Evolutionary conservation across 78 protist species (phyloP).

Genomic region (Tieghemostelium lacteum): DNA sequence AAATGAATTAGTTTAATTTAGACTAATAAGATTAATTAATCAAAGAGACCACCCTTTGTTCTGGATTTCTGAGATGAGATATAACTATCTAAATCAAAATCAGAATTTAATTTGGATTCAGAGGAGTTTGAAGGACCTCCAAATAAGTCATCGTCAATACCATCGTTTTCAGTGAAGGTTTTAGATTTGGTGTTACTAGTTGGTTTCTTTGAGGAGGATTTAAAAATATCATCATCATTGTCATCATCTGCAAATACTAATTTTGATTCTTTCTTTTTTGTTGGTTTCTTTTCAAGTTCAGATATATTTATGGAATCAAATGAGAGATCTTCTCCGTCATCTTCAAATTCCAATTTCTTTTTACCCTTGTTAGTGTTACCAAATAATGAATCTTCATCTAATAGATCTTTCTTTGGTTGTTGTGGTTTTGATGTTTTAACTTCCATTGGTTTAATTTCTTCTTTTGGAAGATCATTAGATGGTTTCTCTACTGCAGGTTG

Average conservation of each 20-base stretch:
- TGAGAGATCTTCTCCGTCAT: slow-evolving; percentile 37
- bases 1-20: too few relatives aligned
- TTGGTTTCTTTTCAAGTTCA: slow-evolving; percentile 46
- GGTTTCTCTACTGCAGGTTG: neutral
- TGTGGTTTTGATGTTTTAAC: slow-evolving; percentile 13
- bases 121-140: neutral
- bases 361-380: neutral
- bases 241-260: neutral
- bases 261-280: neutral
- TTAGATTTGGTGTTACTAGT: slow-evolving; percentile 1
- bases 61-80: slow-evolving; percentile 25
- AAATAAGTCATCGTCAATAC: slow-evolving; percentile 48
- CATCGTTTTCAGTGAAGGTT: too few relatives aligned
- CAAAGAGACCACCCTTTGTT: slow-evolving; percentile 38
- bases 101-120: slow-evolving; percentile 27
- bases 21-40: slow-evolving; percentile 9
- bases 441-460: neutral
- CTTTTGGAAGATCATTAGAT: neutral
- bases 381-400: slow-evolving; percentile 61
- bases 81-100: slow-evolving; percentile 49
- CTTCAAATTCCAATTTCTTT: slow-evolving; percentile 28
- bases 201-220: neutral
- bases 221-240: slow-evolving; percentile 16
- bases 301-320: slow-evolving; percentile 31
- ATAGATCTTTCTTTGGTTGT: neutral